Percentiles rank a stretch among this genome's conserved stretches.
phyloP scores from a whole-genome alignment of 768 basidiomycete genomes.

The Amanita exitialis region DNA sequence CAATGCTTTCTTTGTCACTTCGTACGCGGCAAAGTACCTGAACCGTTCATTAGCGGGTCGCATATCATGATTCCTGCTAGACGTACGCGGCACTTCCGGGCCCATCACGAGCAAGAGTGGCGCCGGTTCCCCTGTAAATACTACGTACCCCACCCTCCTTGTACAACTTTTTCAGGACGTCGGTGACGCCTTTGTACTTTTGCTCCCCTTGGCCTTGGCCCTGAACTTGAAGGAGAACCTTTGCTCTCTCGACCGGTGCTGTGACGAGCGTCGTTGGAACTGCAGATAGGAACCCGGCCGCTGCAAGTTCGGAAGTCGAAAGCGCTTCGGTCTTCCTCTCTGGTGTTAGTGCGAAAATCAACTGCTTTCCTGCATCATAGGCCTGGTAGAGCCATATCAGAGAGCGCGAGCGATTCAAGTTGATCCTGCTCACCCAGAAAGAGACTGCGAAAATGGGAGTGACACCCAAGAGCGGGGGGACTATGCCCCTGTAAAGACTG shows the following conservation, averaged over 20 bases:
- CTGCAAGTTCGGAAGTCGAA: conserved; percentile 71
- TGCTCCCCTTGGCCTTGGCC: conserved; percentile 68
- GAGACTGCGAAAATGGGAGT: conserved; percentile 98
- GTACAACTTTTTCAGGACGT: conserved; percentile 87
- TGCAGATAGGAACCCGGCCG: conserved; percentile 91
- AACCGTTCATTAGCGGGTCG: neutral
- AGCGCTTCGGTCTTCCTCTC: conserved; percentile 54
- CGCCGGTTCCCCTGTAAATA: conserved; percentile 86
- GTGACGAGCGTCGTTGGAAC: conserved; percentile 86
- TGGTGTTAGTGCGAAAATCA: conserved; percentile 77
- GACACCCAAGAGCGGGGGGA: conserved; percentile 87
- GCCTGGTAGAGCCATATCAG: conserved; percentile 38
- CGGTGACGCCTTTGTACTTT: conserved; percentile 84
- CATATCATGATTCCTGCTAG: neutral
- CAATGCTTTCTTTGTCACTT: conserved; percentile 81
- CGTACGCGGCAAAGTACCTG: conserved; percentile 96
- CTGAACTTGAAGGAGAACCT: conserved; percentile 92
- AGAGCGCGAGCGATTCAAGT: neutral
- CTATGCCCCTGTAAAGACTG: conserved; percentile 87
- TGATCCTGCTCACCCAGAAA: conserved; percentile 68
- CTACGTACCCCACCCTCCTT: conserved; percentile 86
- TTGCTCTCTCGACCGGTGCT: conserved; percentile 95
- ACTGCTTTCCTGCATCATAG: conserved; percentile 85
- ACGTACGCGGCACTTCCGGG: conserved; percentile 94
- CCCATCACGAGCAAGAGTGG: conserved; percentile 92